Percentiles rank a stretch among this genome's conserved stretches.
phyloP scores from a whole-genome alignment of 805 yeast species.

The Ogataea allantospora region DNA sequence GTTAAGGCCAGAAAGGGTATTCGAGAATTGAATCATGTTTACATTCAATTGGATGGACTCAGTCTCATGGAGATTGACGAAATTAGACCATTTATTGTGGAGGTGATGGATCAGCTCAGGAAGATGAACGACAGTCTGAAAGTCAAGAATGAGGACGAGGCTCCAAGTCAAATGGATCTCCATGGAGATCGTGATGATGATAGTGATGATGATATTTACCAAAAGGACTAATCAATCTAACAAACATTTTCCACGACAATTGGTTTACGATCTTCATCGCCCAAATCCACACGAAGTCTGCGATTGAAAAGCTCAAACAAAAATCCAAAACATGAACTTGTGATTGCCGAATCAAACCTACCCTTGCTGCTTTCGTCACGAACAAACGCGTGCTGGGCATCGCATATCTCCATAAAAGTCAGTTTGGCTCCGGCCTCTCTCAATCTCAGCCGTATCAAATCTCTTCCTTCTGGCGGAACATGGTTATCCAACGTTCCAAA shows the following conservation, averaged over 20 bases:
- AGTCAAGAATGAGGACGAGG: constrained; percentile 10
- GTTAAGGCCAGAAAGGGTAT: constrained; percentile 82
- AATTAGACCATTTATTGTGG: constrained; percentile 75
- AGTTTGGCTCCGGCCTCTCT: constrained; percentile 59
- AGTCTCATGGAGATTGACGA: constrained; percentile 86
- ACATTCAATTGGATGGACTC: constrained; percentile 78
- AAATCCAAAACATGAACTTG: constrained; percentile 65
- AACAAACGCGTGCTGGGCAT: constrained; percentile 82
- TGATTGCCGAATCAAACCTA: constrained; percentile 77
- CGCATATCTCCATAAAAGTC: constrained; percentile 72
- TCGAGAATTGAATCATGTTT: constrained; percentile 72
- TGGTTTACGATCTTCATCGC: constrained; percentile 54
- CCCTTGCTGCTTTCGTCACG: constrained; percentile 79
- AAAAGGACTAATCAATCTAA: constrained; percentile 31
- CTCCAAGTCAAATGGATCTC: constrained; percentile 7
- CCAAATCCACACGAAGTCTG: constrained; percentile 62
- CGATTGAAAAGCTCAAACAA: constrained; percentile 70
- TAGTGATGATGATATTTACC: constrained; percentile 27
- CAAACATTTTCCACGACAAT: constrained; percentile 63
- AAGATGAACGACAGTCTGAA: constrained; percentile 43
- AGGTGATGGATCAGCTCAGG: constrained; percentile 76
- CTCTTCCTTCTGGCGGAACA: constrained; percentile 77
- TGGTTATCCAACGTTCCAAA: constrained; percentile 80
- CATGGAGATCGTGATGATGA: constrained; percentile 13
- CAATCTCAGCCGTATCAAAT: constrained; percentile 59